Evolutionary conservation across 345 rosid genomes (phyloP).

Genomic region (Melaleuca quinquenervia): DNA sequence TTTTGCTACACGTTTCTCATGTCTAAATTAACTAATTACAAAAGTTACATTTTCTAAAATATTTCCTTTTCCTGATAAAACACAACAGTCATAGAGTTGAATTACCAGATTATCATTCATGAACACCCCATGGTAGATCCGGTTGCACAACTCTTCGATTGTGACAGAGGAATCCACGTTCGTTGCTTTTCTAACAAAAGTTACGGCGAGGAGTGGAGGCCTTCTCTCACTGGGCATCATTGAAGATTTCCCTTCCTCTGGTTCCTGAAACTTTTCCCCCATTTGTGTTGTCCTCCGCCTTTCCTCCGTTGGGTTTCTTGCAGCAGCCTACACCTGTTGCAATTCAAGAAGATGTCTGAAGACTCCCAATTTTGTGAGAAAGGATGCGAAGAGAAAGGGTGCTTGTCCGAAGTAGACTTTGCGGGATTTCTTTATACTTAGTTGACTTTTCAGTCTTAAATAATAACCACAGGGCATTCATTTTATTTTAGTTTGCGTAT

Average conservation of each 20-base stretch:
- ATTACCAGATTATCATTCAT: neutral
- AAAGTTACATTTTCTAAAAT: too few relatives aligned
- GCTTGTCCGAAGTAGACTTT: neutral
- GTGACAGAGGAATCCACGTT: neutral
- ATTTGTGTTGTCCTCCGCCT: too few relatives aligned
- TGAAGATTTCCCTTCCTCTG: rapidly evolving
- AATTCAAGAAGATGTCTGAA: too few relatives aligned
- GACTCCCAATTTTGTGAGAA: neutral
- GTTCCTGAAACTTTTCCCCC: neutral
- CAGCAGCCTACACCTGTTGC: too few relatives aligned
- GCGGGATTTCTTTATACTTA: neutral
- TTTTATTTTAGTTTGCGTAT: neutral
- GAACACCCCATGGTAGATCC: neutral
- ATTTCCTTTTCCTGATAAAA: neutral
- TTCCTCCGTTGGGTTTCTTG: too few relatives aligned
- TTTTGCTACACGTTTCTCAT: too few relatives aligned
- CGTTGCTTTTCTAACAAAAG: neutral
- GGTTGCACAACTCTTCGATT: neutral
- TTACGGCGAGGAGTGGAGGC: neutral
- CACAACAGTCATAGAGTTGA: neutral
- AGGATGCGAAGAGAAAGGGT: neutral
- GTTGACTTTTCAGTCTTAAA: too few relatives aligned
- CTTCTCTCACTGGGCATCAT: neutral
- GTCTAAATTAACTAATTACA: too few relatives aligned
- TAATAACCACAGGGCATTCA: too few relatives aligned